Evolutionary conservation across 2,329 filamentous ascomycete species (phyloP), one percentile per base, ranked within the genome.

Genomic region (Fusarium sp.): DNA sequence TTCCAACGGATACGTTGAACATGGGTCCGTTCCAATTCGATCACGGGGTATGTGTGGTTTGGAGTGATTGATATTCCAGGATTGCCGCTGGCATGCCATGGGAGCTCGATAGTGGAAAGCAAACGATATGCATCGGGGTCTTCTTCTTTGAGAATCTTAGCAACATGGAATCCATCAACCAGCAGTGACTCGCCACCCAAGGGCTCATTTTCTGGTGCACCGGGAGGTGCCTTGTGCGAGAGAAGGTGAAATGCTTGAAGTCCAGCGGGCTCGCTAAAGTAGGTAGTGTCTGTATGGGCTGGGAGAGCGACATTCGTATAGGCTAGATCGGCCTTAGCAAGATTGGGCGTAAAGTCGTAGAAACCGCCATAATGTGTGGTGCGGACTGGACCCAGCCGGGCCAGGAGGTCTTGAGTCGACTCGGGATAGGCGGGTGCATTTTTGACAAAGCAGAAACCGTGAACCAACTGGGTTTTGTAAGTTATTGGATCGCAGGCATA

Each of bases 201-300:
- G 3, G 63, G 73, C 2, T 76, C 75, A 15, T 69, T 78, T 61
- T 70, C 79, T 58, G 69, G 62, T n/a, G 66, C 66, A n/a, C 74
- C 73, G 1, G 73, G 70, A 5, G 78, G 77, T 21, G 88, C 86
- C 4, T 84, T 80, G 10, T 89, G 90, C 0, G 92, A 96, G 27
- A 98, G 86, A 45, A 97, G 83, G 76, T 99, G 96, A 78, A 99
- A 96, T 25, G 96, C 89, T 77, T 99, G 96, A 33, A 99, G 85
- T 11, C 95, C 93, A 4, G 92, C 90, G 0, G 96, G 95, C 66
- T 98, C 95, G 21, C 89, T 94, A 80, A 98, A 98, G 79, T 99
- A 98, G 2, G 95, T 97, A 9, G 88, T 98, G 80, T 99, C 96
- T 2, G 95, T 98, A 78, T 99, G 96, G 1, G 92, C 90, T 20